A percentile compares a stretch with the other conserved stretches of the same genome.
Conservation (phyloP, 2,329 filamentous ascomycete genomes). For the Pestalotiopsis sp. region DNA sequence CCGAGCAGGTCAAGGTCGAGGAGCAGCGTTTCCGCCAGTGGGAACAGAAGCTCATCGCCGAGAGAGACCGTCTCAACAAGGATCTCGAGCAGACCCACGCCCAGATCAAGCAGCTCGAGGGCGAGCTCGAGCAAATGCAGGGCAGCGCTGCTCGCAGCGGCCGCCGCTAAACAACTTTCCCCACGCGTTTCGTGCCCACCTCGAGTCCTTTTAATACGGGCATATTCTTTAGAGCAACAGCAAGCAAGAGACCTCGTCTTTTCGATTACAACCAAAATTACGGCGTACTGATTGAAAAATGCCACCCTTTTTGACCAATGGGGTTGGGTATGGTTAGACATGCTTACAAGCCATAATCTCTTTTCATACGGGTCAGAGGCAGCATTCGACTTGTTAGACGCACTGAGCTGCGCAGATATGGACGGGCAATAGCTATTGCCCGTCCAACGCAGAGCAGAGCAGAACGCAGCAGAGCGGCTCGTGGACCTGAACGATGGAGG, state of each 20-base stretch:
- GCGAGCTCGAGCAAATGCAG: constrained; percentile 92
- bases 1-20: constrained; percentile 99
- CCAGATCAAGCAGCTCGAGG: constrained; percentile 87
- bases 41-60: constrained; percentile 99
- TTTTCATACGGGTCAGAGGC: neutral
- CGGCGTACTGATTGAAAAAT: constrained; percentile 9
- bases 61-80: constrained; percentile 99
- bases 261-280: constrained; percentile 10
- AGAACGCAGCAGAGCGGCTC: neutral
- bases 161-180: constrained; percentile 67
- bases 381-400: constrained; percentile 7
- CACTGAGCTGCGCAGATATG: neutral
- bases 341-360: constrained; percentile 13
- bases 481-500: neutral
- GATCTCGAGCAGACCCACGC: constrained; percentile 98
- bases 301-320: neutral
- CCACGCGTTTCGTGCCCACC: constrained; percentile 19
- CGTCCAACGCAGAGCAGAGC: neutral
- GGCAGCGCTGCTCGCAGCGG: constrained; percentile 88
- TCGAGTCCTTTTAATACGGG: constrained; percentile 4
- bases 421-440: too few species aligned
- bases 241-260: neutral
- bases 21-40: constrained; percentile 98
- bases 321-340: constrained; percentile 18
- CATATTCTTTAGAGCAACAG: constrained; percentile 13